Evolutionary conservation across 164 flowering plant species (phyloP), one percentile per base, ranked within the genome.

Genomic region (Liquidambar formosana): DNA sequence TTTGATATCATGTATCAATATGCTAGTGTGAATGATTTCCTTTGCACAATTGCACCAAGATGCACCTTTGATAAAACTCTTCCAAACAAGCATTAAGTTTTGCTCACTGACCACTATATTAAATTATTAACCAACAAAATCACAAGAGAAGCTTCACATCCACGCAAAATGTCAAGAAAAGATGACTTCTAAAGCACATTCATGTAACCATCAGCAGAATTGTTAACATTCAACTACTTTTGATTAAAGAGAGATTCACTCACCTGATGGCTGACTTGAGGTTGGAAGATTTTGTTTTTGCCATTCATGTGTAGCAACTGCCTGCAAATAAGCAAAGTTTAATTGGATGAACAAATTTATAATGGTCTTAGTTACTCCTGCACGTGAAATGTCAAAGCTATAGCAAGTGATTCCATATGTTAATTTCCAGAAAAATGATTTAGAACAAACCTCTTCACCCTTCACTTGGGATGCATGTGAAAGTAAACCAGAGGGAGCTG

Each of bases 371-470:
- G 53, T n/a, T 23, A 45, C 28, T 25, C 23, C 45, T 22, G 19
- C 1, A 23, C 45, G 51, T 46, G 18, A 22, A 14, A 23, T 61
- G 11, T 59, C 53, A 53, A 64, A 52, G 43, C n/a, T 38, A n/a
- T n/a, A 63, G 46, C 27, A 51, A 18, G 28, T 26, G 38, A 70
- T 63, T 57, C 43, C 63, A 12, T 18, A 58, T 12, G 23, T 12
- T 22, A 10, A 56, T 48, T 49, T 54, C 41, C 28, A 63, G 19
- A 10, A 41, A 51, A 68, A 12, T 61, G 41, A 67, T 13, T 3
- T 18, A 15, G 15, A 43, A 77, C 78, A 61, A 71, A 89, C 96
- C 94, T 86, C 92, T 71, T 86, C 89, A 68, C 43, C 66, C 82
- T 81, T 90, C 68, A 61, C 75, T 62, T 77, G 80, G 46, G 86